These are phyloP conservation scores for Vishniacozyma victoriae DNA, from an alignment of 768 basidiomycete species.

Conservation along the genomic window DNA sequence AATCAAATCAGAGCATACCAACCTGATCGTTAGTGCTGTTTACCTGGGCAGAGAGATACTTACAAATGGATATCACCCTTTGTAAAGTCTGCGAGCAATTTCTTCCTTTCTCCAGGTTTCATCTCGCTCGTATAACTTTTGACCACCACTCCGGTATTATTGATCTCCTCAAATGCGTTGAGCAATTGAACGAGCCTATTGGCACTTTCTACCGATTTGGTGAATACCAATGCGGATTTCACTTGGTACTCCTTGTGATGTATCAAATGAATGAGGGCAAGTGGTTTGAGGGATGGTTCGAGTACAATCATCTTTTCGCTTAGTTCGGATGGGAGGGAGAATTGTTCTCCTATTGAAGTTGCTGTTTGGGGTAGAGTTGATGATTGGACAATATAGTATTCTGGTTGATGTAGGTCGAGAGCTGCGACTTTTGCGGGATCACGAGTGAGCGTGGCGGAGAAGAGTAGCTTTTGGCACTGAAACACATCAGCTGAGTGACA, in stretches of 20 bases:
- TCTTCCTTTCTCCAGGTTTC: conserved; percentile 62
- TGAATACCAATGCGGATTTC: conserved; percentile 78
- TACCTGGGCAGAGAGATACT: conserved; percentile 40
- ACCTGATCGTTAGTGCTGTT: conserved; percentile 51
- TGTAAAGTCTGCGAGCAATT: conserved; percentile 73
- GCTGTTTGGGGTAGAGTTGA: conserved; percentile 8
- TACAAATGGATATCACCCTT: conserved; percentile 76
- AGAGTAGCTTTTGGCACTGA: conserved; percentile 84
- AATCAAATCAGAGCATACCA: conserved; percentile 94
- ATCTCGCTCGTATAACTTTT: conserved; percentile 85
- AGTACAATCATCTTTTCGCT: conserved; percentile 85
- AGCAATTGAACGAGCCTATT: conserved; percentile 72
- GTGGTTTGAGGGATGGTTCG: conserved; percentile 72
- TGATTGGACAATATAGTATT: conserved; percentile 80
- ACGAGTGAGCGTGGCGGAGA: conserved; percentile 89
- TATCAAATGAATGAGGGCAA: conserved; percentile 81
- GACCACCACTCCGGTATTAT: conserved; percentile 48
- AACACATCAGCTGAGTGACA: not conserved
- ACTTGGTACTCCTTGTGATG: conserved; percentile 54
- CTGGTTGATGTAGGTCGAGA: conserved; percentile 67
- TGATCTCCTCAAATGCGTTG: conserved; percentile 66
- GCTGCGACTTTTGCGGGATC: conserved; percentile 90
- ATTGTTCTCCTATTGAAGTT: conserved; percentile 41
- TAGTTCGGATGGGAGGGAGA: conserved; percentile 69
- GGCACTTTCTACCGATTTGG: conserved; percentile 92